Evolutionary conservation across 2,329 filamentous ascomycete genomes (phyloP), one percentile per base, ranked within the genome.

Genomic region (Sclerotinia spermophila): DNA sequence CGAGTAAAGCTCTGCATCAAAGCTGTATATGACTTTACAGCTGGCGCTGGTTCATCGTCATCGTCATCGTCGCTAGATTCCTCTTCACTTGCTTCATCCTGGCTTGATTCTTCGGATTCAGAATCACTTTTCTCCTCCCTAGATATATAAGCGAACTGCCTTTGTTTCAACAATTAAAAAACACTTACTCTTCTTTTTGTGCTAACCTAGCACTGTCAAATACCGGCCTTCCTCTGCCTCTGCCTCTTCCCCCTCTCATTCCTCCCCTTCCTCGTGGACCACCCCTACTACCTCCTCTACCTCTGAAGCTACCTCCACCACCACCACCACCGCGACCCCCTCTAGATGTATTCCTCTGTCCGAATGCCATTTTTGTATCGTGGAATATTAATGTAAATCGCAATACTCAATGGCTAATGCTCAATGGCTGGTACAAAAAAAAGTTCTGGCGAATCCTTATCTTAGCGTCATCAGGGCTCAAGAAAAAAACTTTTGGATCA

Each of bases 1-100:
- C 85, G 83, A 3, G 83, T 81, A 64, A 90, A 81, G 71, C 85
- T 89, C 75, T 89, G 84, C 76, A 90, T 81, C 10, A 90, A 81
- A 11, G 86, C 82, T 80, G 85, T 81, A 73, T 90, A 90, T 5
- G 88, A 84, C 42, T 83, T 82, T 38, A 82, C 80, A 38, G 80
- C 68, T 15, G 82, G 75, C 7, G 78, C 58, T 55, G 78, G 73
- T n/a, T 80, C 77, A 35, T 76, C 76, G 69, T 82, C 81, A 53
- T 80, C 79, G 30, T 84, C 82, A 61, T 84, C 62, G n/a, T 66
- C 84, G 53, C 81, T 81, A 33, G 80, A 82, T 40, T 83, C 83
- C 33, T 85, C 84, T 45, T 84, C 83, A 55, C 69, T 73, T 68
- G 81, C 81, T 27, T 82, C 81, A 33, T 81, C 80, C 42, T 78